Percentiles rank a stretch among this genome's conserved stretches.
phyloP scores from a whole-genome alignment of 2,329 filamentous ascomycete species.

The Nannizziopsis barbatae region DNA sequence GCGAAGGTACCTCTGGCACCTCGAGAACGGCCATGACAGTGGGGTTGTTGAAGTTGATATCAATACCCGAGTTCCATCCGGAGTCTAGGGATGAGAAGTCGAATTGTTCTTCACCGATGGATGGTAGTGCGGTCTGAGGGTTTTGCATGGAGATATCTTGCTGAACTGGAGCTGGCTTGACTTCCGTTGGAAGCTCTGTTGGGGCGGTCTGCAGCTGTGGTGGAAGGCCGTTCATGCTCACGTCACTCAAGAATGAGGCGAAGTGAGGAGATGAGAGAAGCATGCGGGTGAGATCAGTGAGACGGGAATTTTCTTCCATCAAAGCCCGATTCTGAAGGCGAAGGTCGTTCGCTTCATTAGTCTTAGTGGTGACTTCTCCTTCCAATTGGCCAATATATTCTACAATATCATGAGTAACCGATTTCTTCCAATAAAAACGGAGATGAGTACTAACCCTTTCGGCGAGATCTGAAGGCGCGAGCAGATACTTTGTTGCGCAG shows the following conservation, averaged over 20 bases:
- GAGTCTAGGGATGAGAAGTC: conserved; percentile 58
- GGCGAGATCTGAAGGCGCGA: conserved; percentile 89
- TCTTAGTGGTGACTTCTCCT: conserved; percentile 71
- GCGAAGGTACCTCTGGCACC: conserved; percentile 52
- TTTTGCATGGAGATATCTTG: conserved; percentile 50
- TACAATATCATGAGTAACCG: conserved; percentile 46
- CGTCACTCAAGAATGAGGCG: conserved; percentile 63
- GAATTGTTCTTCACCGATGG: conserved; percentile 68
- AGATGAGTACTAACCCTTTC: conserved; percentile 62
- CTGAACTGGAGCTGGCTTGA: conserved; percentile 48
- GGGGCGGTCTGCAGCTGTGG: conserved; percentile 32
- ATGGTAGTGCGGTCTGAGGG: conserved; percentile 59
- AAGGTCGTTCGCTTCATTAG: conserved; percentile 70
- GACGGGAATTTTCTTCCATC: conserved; percentile 71
- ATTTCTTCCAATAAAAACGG: conserved; percentile 4
- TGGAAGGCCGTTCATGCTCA: conserved; percentile 50
- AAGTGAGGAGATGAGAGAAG: conserved; percentile 72
- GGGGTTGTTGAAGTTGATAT: conserved; percentile 35
- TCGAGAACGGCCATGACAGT: conserved; percentile 57
- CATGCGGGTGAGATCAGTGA: conserved; percentile 68
- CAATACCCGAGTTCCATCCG: conserved; percentile 38
- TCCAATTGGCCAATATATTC: conserved; percentile 97
- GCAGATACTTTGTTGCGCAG: conserved; percentile 98
- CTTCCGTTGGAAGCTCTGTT: conserved; percentile 52
- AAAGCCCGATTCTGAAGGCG: conserved; percentile 71